These are phyloP conservation scores for Globisporangium solare DNA, from an alignment of 352 stramenopile species.

Conservation along the genomic window DNA sequence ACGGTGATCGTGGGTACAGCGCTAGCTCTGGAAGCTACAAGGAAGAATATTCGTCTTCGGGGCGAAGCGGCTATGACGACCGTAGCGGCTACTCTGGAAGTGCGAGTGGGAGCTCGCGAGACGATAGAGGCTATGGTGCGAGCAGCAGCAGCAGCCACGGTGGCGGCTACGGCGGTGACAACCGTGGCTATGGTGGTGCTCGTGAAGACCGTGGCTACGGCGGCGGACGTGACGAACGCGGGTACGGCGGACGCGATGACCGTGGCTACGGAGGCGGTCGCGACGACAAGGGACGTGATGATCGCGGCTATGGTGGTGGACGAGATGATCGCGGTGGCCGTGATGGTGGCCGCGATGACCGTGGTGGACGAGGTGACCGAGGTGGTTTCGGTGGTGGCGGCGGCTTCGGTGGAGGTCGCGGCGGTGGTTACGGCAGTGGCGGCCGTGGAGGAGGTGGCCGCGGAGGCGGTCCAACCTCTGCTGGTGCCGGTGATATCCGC, in stretches of 20 bases:
- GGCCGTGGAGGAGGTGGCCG: constrained; percentile 24
- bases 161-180: constrained; percentile 11
- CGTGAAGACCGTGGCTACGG: constrained; percentile 16
- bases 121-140: constrained; percentile 10
- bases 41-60: constrained; percentile 5
- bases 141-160: constrained; percentile 6
- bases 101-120: neutral
- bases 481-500: constrained; percentile 30
- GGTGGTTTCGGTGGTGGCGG: constrained; percentile 21
- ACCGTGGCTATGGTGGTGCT: neutral
- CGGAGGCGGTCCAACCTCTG: constrained; percentile 21
- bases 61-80: constrained; percentile 5
- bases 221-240: neutral
- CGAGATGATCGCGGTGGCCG: neutral
- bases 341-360: constrained; percentile 10
- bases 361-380: constrained; percentile 10
- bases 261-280: constrained; percentile 14
- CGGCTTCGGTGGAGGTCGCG: constrained; percentile 24
- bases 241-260: constrained; percentile 9
- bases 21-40: constrained; percentile 5
- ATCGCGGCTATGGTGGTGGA: constrained; percentile 1
- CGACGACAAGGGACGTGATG: neutral
- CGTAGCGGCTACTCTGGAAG: constrained; percentile 1
- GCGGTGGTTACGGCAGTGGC: constrained; percentile 26
- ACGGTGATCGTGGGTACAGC: constrained; percentile 9